Evolutionary conservation across 306 rosid species (phyloP).

Genomic region (Dryas alaskensis): DNA sequence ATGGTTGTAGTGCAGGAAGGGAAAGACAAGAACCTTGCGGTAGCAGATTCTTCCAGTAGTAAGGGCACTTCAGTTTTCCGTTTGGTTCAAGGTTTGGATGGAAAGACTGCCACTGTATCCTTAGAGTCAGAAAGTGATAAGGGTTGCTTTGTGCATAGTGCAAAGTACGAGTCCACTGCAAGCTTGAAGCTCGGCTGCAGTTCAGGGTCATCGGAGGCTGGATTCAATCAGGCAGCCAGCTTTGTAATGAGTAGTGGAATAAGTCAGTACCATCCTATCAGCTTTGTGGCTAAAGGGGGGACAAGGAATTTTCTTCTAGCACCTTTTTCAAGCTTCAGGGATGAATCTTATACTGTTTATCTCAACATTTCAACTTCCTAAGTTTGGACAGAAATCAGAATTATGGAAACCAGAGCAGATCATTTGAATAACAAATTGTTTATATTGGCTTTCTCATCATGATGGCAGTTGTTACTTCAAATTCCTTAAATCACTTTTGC

Average conservation of each 20-base stretch:
- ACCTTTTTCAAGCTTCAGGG: constrained; percentile 63
- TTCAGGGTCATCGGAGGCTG: constrained; percentile 15
- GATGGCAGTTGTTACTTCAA: background rate
- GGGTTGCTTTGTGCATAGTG: constrained; percentile 58
- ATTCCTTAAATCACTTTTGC: background rate
- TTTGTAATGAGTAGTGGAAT: constrained; percentile 47
- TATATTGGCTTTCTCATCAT: background rate
- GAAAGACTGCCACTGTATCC: constrained; percentile 47
- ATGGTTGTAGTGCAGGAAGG: constrained; percentile 53
- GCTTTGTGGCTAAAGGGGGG: constrained; percentile 71
- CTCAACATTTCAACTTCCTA: constrained; percentile 49
- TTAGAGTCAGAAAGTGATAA: constrained; percentile 49
- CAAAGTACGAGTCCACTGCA: constrained; percentile 16
- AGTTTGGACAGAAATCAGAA: background rate
- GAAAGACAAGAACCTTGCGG: constrained; percentile 36
- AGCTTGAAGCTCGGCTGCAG: constrained; percentile 59
- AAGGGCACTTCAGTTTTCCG: constrained; percentile 38
- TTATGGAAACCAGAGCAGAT: background rate
- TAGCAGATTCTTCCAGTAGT: constrained; percentile 34
- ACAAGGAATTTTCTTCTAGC: constrained; percentile 58
- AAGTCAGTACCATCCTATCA: constrained; percentile 59
- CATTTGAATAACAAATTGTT: background rate
- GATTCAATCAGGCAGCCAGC: constrained; percentile 55
- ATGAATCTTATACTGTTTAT: constrained; percentile 71
- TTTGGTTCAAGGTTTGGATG: constrained; percentile 65